Base-by-base conservation (phyloP, 2,329 filamentous ascomycete species). In the Fusarium sp. region DNA sequence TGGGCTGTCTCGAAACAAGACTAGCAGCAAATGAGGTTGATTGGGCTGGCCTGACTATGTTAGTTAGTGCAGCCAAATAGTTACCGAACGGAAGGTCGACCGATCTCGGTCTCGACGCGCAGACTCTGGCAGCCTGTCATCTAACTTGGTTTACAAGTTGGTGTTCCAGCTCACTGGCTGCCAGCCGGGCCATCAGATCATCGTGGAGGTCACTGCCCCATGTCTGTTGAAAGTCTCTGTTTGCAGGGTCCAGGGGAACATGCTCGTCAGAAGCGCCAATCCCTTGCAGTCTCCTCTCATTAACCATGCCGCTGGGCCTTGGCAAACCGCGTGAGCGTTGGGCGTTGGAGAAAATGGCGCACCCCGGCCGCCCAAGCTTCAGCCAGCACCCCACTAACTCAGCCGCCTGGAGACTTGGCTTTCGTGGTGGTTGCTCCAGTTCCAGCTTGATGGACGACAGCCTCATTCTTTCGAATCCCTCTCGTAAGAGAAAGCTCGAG, bases 291-390 rank as follows among this genome's bases (percentile, higher is more conserved):
- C 52, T 11, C 52, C 52, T 57, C 31, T 60, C 56, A 56, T 67
- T 52, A 58, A 58, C 61, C 56, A 57, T 61, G 59, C 45, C 50
- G 48, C 56, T 57, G 20, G 67, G 63, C 63, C 69, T 62, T 62
- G 57, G 69, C 62, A 41, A 45, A 61, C 45, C 18, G 56, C 52
- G 27, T 37, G 41, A 60, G 56, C 43, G 65, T 71, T 52, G 60
- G 58, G 68, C 60, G 65, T 65, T 67, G 57, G 67, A 72, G 65
- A 68, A 72, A 71, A 73, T 74, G 50, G 64, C 66, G 69, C 68
- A 67, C 64, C 66, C 48, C 69, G 67, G 70, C 27, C 52, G 50
- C 45, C 24, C 29, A 56, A 62, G 45, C 14, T 22, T 41, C 52
- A 39, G 41, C 39, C 39, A 48, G 6, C 24, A 56, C 62, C 62